These are phyloP conservation scores for Sphagnum fallax DNA, from an alignment of 228 moss, liverwort and hornwort species.

Conservation along the genomic window DNA sequence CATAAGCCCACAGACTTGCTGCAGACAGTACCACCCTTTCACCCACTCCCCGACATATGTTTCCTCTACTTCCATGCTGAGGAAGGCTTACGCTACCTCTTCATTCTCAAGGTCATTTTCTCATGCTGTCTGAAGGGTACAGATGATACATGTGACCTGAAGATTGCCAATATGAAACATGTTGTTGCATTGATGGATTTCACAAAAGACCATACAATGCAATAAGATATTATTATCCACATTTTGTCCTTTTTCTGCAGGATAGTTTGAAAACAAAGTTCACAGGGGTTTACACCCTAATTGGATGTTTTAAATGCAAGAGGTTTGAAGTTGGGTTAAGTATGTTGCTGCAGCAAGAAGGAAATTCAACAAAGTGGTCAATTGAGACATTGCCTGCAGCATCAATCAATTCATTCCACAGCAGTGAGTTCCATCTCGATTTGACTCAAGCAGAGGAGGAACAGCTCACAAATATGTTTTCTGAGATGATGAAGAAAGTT, in stretches of 20 bases:
- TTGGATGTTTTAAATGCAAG: too few relatives aligned
- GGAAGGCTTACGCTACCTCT: conserved; percentile 63
- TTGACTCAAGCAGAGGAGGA: conserved; percentile 12
- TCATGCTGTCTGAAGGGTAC: too few relatives aligned
- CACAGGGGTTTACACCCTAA: too few relatives aligned
- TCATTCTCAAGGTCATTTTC: conserved; percentile 35
- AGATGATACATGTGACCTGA: too few relatives aligned
- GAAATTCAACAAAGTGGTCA: conserved; percentile 24
- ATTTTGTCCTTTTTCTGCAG: too few relatives aligned
- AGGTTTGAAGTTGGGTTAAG: too few relatives aligned
- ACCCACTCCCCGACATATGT: conserved; percentile 11
- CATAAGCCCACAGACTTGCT: conserved; percentile 43
- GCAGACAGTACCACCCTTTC: conserved; percentile 43
- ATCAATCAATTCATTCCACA: conserved; percentile 19
- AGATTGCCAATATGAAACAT: too few relatives aligned
- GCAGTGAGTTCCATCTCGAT: conserved; percentile 12
- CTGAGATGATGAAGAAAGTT: conserved; percentile 12
- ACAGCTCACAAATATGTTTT: conserved; percentile 13
- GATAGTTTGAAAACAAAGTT: too few relatives aligned
- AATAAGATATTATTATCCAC: too few relatives aligned
- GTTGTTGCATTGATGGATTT: too few relatives aligned
- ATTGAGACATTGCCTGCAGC: conserved; percentile 25
- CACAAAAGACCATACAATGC: too few relatives aligned
- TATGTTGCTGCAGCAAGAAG: conserved; percentile 21
- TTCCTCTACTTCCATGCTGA: conserved; percentile 60